Conservation (phyloP, 352 stramenopile species). For the Globisporangium sylvaticum region DNA sequence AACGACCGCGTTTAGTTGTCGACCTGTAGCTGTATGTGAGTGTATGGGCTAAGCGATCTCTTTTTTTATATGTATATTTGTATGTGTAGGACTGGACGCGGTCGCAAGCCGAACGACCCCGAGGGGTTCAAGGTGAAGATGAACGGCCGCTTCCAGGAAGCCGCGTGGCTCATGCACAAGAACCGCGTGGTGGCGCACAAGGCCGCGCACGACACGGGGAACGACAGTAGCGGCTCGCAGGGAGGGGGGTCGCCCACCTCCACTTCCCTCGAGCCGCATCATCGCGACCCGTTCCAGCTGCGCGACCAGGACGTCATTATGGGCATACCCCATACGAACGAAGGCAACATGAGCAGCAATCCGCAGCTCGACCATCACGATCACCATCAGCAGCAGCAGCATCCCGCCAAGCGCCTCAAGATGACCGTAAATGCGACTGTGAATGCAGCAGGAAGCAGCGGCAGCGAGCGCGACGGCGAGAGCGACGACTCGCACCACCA, state of each 20-base stretch:
- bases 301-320: slow-evolving; percentile 9
- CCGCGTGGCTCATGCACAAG: slow-evolving; percentile 68
- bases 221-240: slow-evolving; percentile 18
- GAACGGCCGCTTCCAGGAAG: slow-evolving; percentile 61
- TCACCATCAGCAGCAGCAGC: neutral
- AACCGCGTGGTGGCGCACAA: slow-evolving; percentile 49
- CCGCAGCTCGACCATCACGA: neutral
- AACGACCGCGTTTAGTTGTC: neutral
- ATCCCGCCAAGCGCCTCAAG: slow-evolving; percentile 22
- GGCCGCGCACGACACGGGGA: neutral
- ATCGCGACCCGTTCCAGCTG: slow-evolving; percentile 10
- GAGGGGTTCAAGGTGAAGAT: slow-evolving; percentile 72
- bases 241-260: neutral
- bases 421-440: neutral
- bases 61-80: slow-evolving; percentile 8
- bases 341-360: neutral
- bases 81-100: slow-evolving; percentile 36
- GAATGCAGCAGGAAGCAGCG: slow-evolving; percentile 12
- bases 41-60: neutral
- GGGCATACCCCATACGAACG: neutral
- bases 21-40: neutral
- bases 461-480: slow-evolving; percentile 16
- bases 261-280: neutral
- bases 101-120: slow-evolving; percentile 57
- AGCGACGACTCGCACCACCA: slow-evolving; percentile 15